Conservation (phyloP, 306 rosid genomes). For the Quercus dentata region DNA sequence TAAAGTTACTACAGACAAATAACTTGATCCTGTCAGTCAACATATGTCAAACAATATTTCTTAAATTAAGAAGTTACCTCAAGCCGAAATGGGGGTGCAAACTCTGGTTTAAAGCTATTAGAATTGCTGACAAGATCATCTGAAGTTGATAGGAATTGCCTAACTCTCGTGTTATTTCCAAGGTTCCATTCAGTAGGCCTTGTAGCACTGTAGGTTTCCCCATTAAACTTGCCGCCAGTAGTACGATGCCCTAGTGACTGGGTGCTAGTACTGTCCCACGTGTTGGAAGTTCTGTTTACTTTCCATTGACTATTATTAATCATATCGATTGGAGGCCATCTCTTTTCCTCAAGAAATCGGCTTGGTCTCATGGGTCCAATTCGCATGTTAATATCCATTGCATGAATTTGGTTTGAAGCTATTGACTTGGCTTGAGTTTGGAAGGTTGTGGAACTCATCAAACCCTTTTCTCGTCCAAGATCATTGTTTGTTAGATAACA, state of each 20-base stretch:
- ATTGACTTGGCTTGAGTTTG: constrained; percentile 26
- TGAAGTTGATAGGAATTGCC: constrained; percentile 23
- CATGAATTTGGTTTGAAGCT: constrained; percentile 22
- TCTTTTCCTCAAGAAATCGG: constrained; percentile 50
- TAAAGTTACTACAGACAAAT: too few relatives aligned
- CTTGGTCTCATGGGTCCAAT: constrained; percentile 54
- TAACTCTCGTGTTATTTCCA: constrained; percentile 22
- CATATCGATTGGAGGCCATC: constrained; percentile 44
- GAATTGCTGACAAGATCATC: constrained; percentile 14
- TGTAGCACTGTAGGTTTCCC: neutral
- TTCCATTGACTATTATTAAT: constrained; percentile 25
- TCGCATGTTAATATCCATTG: constrained; percentile 13
- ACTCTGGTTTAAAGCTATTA: constrained; percentile 23
- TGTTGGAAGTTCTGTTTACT: constrained; percentile 12
- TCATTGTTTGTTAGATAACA: constrained; percentile 26
- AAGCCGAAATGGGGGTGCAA: constrained; percentile 42
- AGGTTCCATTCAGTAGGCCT: constrained; percentile 22
- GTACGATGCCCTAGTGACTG: constrained; percentile 20
- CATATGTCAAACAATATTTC: neutral
- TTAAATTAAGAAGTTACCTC: constrained; percentile 27
- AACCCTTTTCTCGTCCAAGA: neutral
- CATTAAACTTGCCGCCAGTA: constrained; percentile 16
- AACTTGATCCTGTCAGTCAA: neutral
- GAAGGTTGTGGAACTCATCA: constrained; percentile 18
- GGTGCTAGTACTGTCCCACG: constrained; percentile 11